Base-by-base conservation (phyloP, 306 rosid genomes). In the Phaseolus lunatus region DNA sequence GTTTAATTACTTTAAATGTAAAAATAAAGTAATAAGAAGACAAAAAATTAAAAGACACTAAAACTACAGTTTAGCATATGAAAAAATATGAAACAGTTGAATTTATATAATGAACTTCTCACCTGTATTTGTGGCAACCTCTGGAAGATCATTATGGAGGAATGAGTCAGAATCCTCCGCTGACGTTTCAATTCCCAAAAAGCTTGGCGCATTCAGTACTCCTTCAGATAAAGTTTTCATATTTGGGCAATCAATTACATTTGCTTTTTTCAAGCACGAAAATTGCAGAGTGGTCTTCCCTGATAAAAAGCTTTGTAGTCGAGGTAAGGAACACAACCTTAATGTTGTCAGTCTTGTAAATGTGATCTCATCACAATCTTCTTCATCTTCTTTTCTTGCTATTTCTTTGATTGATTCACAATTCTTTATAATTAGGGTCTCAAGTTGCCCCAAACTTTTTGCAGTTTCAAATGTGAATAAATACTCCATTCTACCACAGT, bases 351-450 rank as follows among this genome's bases (percentile, higher is more conserved):
- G 81, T 11, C 12, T 20, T 23, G 13, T 33, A 66, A 77, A 77
- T 13, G 43, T 41, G 13, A 77, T 35, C 31, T 54, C 47, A 12
- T 27, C 1, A 45, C 43, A 11, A 39, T 11, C 27, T 33, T 58
- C 71, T 13, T 59, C 49, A 20, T 15, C 35, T 63, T 58, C 82
- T 0, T 47, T 1, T 9, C 23, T 24, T 44, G 58, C 45, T 19
- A 70, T 45, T 35, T 70, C 54, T 48, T 71, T 22, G 0, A 78
- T 57, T 31, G 72, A 47, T 16, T n/a, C 8, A 59, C 82, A 78
- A 0, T 66, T 11, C 0, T 0, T 0, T 63, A 82, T 47, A 1
- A 0, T 0, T 59, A 82, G 31, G 1, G 0, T 7, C 37, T 63
- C 23, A 39, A 39, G 44, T 39, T 39, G 0, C 44, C 1, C 12